Conservation (phyloP, 495 filamentous ascomycete genomes). For the Chaetomium cochliodes region DNA sequence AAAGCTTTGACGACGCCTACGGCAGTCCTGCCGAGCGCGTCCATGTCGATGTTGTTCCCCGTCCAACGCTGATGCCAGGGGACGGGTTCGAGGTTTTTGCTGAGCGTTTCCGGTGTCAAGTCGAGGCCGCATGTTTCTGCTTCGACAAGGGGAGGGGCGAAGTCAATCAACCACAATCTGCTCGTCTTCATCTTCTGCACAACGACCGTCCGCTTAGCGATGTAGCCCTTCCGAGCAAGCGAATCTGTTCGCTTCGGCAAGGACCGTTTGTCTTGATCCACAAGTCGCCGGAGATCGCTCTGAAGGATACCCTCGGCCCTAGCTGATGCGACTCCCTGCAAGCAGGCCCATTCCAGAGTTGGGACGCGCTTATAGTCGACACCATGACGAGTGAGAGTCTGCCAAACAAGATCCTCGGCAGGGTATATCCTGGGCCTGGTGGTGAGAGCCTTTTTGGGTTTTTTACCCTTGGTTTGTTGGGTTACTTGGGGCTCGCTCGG, state of each 20-base stretch:
- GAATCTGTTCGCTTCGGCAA: slow-evolving; percentile 77
- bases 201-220: slow-evolving; percentile 72
- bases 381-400: slow-evolving; percentile 75
- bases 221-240: slow-evolving; percentile 75
- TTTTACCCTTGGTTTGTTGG: slow-evolving; percentile 18
- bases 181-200: slow-evolving; percentile 66
- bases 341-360: slow-evolving; percentile 65
- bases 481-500: slow-evolving; percentile 7
- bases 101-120: slow-evolving; percentile 37
- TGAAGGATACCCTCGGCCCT: slow-evolving; percentile 73
- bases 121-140: slow-evolving; percentile 37
- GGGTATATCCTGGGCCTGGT: slow-evolving; percentile 37
- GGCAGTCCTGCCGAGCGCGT: slow-evolving; percentile 47
- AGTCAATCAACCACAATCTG: slow-evolving; percentile 61
- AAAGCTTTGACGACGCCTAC: slow-evolving; percentile 51
- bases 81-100: slow-evolving; percentile 45
- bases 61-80: slow-evolving; percentile 51
- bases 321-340: slow-evolving; percentile 76
- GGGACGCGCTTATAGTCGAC: slow-evolving; percentile 68
- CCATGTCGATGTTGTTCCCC: slow-evolving; percentile 52
- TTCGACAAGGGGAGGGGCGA: slow-evolving; percentile 46
- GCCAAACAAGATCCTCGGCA: slow-evolving; percentile 60
- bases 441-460: slow-evolving; percentile 32
- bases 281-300: slow-evolving; percentile 68
- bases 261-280: slow-evolving; percentile 86